A percentile compares a stretch with the other conserved stretches of the same genome.
These are phyloP conservation scores for Cicer chorassanicum DNA, from an alignment of 306 rosid genomes.

Conservation along the genomic window DNA sequence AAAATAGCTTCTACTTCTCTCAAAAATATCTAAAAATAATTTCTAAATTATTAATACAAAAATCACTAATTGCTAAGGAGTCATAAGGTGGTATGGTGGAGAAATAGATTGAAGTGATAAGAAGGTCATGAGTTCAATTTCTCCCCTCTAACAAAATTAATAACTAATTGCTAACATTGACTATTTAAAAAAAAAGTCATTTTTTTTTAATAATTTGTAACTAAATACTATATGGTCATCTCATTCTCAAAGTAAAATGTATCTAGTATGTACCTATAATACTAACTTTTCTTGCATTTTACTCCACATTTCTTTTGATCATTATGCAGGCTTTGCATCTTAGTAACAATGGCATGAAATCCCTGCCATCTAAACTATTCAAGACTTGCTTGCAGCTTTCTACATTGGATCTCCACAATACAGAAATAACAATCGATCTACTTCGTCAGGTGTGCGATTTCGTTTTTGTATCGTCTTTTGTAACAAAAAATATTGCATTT, in stretches of 20 bases:
- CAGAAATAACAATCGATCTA: conserved; percentile 80
- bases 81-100: no score
- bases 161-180: no score
- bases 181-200: no score
- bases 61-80: no score
- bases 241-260: neutral
- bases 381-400: conserved; percentile 75
- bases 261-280: conserved; percentile 7
- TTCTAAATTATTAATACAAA: no score
- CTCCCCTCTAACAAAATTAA: no score
- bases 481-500: neutral
- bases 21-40: no score
- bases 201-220: neutral
- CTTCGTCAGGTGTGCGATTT: conserved; percentile 72
- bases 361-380: conserved; percentile 81
- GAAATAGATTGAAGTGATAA: no score
- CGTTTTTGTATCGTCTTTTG: conserved; percentile 14
- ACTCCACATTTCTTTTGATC: neutral
- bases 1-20: no score
- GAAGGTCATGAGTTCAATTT: no score
- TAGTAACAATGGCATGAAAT: conserved; percentile 72
- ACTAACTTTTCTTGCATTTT: conserved; percentile 29
- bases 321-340: conserved; percentile 72
- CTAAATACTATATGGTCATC: neutral
- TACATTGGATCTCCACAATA: conserved; percentile 83